Percentiles rank a stretch among this genome's conserved stretches.
These are phyloP conservation scores for Annulohypoxylon maeteangense DNA, from an alignment of 495 filamentous ascomycete genomes.

Conservation along the genomic window DNA sequence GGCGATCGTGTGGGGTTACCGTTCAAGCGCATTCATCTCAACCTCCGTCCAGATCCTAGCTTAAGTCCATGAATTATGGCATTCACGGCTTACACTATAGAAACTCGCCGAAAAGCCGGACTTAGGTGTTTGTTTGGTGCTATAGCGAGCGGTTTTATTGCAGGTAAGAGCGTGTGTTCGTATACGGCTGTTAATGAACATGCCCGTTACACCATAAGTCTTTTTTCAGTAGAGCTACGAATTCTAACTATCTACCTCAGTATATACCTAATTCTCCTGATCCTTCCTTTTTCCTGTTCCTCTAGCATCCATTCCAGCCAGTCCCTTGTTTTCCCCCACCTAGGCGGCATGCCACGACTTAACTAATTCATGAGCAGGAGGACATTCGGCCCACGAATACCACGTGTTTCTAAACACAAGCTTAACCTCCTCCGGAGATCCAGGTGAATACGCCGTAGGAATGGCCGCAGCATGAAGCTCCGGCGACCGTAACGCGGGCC, in stretches of 20 bases:
- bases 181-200: no score
- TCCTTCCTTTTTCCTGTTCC: no score
- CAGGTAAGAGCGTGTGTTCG: no score
- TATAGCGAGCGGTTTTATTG: no score
- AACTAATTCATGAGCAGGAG: constrained; percentile 2
- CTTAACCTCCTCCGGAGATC: constrained; percentile 3
- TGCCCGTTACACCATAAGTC: no score
- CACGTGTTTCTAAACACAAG: constrained; percentile 10
- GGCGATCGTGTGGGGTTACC: not conserved
- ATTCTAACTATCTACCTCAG: not conserved
- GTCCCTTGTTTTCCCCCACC: not conserved
- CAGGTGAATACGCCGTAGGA: not conserved
- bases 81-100: no score
- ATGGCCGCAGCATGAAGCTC: not conserved
- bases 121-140: no score
- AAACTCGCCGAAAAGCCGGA: no score
- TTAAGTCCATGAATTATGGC: not conserved
- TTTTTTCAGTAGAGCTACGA: not conserved
- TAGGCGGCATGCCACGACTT: not conserved
- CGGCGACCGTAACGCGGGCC: constrained; percentile 3
- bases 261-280: no score
- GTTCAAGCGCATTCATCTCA: not conserved
- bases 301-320: no score
- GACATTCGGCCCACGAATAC: constrained; percentile 25
- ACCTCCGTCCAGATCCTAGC: no score